Conservation (phyloP, 75 land plant genomes). For the Larix kaempferi region DNA sequence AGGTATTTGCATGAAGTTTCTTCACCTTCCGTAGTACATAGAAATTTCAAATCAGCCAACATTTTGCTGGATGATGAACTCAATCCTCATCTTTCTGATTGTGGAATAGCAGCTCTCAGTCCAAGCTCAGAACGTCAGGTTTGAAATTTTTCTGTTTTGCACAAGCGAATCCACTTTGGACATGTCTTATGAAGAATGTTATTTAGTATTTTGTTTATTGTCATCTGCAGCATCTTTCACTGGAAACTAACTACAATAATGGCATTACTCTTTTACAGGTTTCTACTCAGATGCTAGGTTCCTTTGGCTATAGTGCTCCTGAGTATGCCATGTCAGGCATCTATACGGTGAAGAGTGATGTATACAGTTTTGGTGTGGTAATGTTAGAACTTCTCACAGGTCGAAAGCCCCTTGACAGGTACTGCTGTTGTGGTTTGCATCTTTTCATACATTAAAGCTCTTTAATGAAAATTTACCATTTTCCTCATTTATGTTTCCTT, state of each 20-base stretch:
- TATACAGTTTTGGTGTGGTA: constrained; percentile 95
- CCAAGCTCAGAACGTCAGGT: constrained; percentile 84
- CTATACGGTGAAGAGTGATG: constrained; percentile 91
- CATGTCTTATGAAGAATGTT: background rate
- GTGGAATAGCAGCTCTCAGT: constrained; percentile 78
- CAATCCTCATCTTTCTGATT: constrained; percentile 91
- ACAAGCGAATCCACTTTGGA: background rate
- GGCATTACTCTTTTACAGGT: constrained; percentile 27
- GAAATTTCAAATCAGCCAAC: constrained; percentile 93
- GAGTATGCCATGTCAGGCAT: constrained; percentile 89
- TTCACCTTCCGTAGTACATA: constrained; percentile 82
- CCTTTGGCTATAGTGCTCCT: constrained; percentile 96
- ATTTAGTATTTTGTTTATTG: background rate
- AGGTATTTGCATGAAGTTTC: constrained; percentile 98
- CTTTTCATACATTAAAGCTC: background rate
- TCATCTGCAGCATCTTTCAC: background rate
- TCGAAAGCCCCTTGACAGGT: constrained; percentile 92
- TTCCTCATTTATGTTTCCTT: background rate
- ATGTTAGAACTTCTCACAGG: constrained; percentile 94
- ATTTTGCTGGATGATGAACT: constrained; percentile 88
- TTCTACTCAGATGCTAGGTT: constrained; percentile 67
- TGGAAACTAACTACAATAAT: background rate
- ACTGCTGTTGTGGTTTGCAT: background rate
- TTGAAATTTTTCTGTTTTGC: constrained; percentile 5
- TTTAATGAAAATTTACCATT: background rate